phyloP scores from a whole-genome alignment of 2,329 filamentous ascomycete genomes.

The Colletotrichum chrysophilum region DNA sequence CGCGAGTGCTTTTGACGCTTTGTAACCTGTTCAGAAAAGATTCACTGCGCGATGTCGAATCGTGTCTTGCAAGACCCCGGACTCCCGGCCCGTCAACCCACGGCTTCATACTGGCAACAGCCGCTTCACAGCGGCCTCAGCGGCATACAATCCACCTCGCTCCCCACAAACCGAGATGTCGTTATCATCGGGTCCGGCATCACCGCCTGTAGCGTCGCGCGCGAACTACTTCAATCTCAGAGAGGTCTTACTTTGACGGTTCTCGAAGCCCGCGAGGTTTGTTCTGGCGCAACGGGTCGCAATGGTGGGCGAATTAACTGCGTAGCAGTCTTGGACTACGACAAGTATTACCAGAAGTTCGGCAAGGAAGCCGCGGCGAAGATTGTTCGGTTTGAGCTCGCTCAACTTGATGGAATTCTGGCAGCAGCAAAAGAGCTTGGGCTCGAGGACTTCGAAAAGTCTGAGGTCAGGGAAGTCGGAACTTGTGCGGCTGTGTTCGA shows the following conservation, averaged over 20 bases:
- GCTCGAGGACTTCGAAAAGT: neutral
- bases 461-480: neutral
- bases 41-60: neutral
- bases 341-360: neutral
- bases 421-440: neutral
- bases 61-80: neutral
- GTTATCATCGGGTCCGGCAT: constrained; percentile 62
- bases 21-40: accelerated
- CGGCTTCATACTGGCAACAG: constrained; percentile 26
- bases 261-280: neutral
- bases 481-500: neutral
- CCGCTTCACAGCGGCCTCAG: constrained; percentile 42
- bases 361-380: neutral
- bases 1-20: neutral
- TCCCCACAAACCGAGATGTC: constrained; percentile 48
- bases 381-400: neutral
- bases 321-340: neutral
- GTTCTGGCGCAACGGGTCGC: neutral
- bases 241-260: neutral
- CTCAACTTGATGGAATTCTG: neutral
- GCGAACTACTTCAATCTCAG: constrained; percentile 24
- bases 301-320: neutral
- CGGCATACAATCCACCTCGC: constrained; percentile 8
- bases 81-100: neutral
- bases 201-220: constrained; percentile 47